Conservation (phyloP, 1,139 yeast genomes). For the Lodderomyces metapsilosis region DNA sequence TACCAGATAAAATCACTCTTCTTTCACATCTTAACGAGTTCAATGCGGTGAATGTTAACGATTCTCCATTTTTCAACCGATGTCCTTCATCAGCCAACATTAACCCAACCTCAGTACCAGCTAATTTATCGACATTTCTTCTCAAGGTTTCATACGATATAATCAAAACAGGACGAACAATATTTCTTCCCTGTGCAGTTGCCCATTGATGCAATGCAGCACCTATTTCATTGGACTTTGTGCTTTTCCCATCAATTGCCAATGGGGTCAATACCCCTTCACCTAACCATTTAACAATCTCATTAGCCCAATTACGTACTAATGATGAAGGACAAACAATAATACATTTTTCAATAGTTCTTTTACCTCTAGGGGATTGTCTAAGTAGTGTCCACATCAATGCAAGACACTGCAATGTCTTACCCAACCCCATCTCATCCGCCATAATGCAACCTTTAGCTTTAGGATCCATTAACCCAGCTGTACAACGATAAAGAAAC, state of each 20-base stretch:
- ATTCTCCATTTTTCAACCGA: constrained; percentile 90
- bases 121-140: constrained; percentile 75
- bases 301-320: constrained; percentile 98
- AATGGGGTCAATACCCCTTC: constrained; percentile 84
- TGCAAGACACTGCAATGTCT: constrained; percentile 89
- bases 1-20: constrained; percentile 91
- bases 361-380: constrained; percentile 87
- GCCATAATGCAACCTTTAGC: constrained; percentile 99
- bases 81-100: constrained; percentile 97
- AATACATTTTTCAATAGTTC: constrained; percentile 84
- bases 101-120: constrained; percentile 81
- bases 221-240: constrained; percentile 65
- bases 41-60: constrained; percentile 85
- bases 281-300: constrained; percentile 93
- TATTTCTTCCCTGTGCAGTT: constrained; percentile 79
- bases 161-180: constrained; percentile 90
- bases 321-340: constrained; percentile 95
- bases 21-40: constrained; percentile 80
- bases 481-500: constrained; percentile 83
- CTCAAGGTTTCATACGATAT: constrained; percentile 95
- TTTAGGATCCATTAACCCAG: constrained; percentile 80
- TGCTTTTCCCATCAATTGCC: constrained; percentile 87
- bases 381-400: constrained; percentile 89
- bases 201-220: constrained; percentile 84
- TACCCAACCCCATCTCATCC: constrained; percentile 98